These are phyloP conservation scores for Flaveria floridana DNA, from an alignment of 140 eudicot genomes.

Conservation along the genomic window DNA sequence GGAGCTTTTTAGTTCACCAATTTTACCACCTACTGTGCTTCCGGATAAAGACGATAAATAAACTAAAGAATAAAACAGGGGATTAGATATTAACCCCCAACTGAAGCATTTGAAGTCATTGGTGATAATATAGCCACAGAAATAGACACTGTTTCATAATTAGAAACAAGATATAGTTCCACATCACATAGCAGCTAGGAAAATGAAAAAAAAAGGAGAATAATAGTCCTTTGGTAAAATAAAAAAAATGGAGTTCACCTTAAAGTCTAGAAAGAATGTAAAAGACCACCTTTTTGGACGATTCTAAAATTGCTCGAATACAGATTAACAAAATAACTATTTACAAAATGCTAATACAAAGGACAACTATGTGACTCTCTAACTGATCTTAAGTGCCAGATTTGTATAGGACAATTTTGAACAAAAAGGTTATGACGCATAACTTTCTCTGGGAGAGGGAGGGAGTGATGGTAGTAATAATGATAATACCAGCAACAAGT, in stretches of 20 bases:
- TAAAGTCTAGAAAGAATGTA: too few species aligned
- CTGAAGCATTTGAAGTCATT: not conserved
- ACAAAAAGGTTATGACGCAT: not conserved
- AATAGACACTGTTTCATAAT: not conserved
- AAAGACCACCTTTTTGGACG: too few species aligned
- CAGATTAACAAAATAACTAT: not conserved
- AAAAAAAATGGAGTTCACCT: not conserved
- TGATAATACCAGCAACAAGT: conserved; percentile 2
- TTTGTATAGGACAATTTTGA: not conserved
- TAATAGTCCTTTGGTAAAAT: not conserved
- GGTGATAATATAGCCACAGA: conserved; percentile 1
- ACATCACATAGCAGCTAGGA: not conserved
- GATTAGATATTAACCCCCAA: not conserved
- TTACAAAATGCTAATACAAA: not conserved
- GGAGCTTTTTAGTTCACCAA: too few species aligned
- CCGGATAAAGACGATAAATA: too few species aligned
- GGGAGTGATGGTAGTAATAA: not conserved
- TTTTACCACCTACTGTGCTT: too few species aligned
- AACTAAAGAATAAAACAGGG: not conserved
- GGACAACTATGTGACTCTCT: not conserved
- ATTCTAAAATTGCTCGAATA: not conserved
- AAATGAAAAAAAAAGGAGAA: not conserved
- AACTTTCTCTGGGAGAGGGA: not conserved
- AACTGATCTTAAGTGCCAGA: conserved; percentile 1
- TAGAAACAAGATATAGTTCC: not conserved